Base-by-base conservation (phyloP, 1,284 basidiomycete species). In the Trichosporon asahii region DNA sequence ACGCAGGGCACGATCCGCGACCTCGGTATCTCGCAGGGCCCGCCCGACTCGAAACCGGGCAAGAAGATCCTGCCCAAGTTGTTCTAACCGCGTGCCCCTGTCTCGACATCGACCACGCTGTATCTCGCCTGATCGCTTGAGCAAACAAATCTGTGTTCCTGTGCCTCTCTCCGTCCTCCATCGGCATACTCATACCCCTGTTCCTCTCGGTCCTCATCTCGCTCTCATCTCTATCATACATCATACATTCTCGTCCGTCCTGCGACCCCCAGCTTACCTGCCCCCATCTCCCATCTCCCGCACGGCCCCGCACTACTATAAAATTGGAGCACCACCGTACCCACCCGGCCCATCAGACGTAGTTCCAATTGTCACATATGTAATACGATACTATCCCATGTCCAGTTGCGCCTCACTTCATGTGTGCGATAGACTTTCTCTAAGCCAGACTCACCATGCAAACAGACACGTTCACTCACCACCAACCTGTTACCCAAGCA, bases 1-100 rank as follows among this genome's bases (percentile, higher is more conserved):
- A 8, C 8, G 4, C 65, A 81, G 79, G 80, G 80, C 1, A 79
- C 77, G 3, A 79, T 82, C 53, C 78, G 81, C 44, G 80, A 82
- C 72, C 74, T 82, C 21, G 75, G 78, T 21, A 72, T 80, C 63
- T 79, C 80, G 37, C 74, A 77, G 23, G 81, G 81, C 57, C 81
- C 81, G 8, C 80, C 81, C 7, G 79, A 79, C 23, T 68, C 73
- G 35, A 69, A 67, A 44, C 71, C 67, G 1, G 73, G 73, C 40
- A 61, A 61, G 57, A 61, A 61, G 57, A 61, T 61, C 11, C 57
- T 61, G 29, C 57, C 57, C 57, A 61, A 61, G 57, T 27, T 61
- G 57, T 61, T 61, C 27, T 61, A 31, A 31, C 11, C 35, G 35
- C 35, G 14, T 11, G 11, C 35, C 9, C 4, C 31, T 4, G 9